Percentiles rank a stretch among this genome's conserved stretches.
phyloP scores from a whole-genome alignment of 768 basidiomycete species.

The Xerocomellus chrysenteron region DNA sequence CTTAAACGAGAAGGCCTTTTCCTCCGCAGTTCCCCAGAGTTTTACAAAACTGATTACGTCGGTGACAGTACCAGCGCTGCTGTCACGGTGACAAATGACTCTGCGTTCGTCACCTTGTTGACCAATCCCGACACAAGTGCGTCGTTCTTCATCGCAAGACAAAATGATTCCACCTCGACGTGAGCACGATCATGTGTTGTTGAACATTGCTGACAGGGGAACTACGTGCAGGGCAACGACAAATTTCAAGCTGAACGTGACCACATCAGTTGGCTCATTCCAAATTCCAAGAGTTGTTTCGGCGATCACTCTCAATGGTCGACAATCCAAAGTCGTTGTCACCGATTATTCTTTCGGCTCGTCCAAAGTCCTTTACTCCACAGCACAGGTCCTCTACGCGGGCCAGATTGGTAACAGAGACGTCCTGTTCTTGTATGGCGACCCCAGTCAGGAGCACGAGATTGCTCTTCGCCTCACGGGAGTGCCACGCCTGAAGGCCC shows the following conservation, averaged over 20 bases:
- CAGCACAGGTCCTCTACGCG: conserved; percentile 70
- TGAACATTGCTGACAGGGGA: not conserved
- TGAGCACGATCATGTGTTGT: conserved; percentile 32
- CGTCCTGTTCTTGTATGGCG: conserved; percentile 62
- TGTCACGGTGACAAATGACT: conserved; percentile 41
- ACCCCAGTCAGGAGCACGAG: conserved; percentile 56
- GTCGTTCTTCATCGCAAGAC: conserved; percentile 70
- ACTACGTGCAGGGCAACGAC: conserved; percentile 26
- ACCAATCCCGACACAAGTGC: conserved; percentile 65
- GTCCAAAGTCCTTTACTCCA: conserved; percentile 63
- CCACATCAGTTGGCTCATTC: conserved; percentile 50
- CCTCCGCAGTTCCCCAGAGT: conserved; percentile 74
- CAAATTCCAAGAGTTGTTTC: conserved; percentile 55
- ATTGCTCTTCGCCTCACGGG: conserved; percentile 45
- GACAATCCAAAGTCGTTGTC: conserved; percentile 72
- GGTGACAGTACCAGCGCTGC: conserved; percentile 57
- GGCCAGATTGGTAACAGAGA: conserved; percentile 61
- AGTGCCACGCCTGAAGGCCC: conserved; percentile 40
- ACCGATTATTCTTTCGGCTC: conserved; percentile 73
- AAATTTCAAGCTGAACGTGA: conserved; percentile 60
- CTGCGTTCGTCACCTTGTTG: conserved; percentile 60
- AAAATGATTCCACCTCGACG: conserved; percentile 66
- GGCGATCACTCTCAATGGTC: conserved; percentile 59
- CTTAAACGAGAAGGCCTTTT: conserved; percentile 78
- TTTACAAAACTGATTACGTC: conserved; percentile 77